Evolutionary conservation across 2,329 filamentous ascomycete species (phyloP).

Genomic region (Tolypocladium endophyticum): DNA sequence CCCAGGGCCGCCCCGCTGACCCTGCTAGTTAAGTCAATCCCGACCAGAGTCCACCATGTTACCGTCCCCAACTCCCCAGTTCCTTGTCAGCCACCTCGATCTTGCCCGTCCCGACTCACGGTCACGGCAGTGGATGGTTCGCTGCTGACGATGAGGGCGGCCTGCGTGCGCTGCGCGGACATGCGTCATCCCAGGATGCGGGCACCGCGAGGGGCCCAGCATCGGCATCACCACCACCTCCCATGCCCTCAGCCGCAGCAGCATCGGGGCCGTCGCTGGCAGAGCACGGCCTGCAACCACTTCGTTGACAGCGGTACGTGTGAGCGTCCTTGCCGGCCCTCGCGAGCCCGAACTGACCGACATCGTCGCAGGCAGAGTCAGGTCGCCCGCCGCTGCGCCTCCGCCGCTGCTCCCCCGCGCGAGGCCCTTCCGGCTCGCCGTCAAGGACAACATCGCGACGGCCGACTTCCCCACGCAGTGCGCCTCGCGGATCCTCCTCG

Average conservation of each 20-base stretch:
- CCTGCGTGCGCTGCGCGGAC: slow-evolving; percentile 13
- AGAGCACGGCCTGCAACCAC: slow-evolving; percentile 22
- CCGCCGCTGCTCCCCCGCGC: slow-evolving; percentile 10
- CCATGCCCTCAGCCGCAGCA: background rate
- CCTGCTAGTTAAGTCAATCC: background rate
- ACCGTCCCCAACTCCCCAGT: background rate
- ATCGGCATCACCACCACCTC: background rate
- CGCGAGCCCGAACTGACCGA: background rate
- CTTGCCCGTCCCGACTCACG: background rate
- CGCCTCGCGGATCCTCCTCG: slow-evolving; percentile 63
- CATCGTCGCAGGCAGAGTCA: background rate
- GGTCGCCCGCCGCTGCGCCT: slow-evolving; percentile 1
- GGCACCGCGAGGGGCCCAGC: background rate
- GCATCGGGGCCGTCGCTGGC: slow-evolving; percentile 13
- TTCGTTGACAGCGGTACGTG: slow-evolving; percentile 21
- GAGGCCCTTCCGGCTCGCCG: slow-evolving; percentile 38
- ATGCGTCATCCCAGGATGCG: background rate
- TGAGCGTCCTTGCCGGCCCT: background rate
- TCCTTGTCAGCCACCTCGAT: background rate
- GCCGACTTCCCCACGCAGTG: slow-evolving; percentile 64
- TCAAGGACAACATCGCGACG: slow-evolving; percentile 73
- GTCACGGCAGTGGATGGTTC: slow-evolving; percentile 10
- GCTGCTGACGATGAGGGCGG: slow-evolving; percentile 18
- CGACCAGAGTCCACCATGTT: background rate
- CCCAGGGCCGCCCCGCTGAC: background rate